Percentiles rank a stretch among this genome's conserved stretches.
Conservation (phyloP, 371 early-diverging fungal genomes). For the Mucor irregularis region DNA sequence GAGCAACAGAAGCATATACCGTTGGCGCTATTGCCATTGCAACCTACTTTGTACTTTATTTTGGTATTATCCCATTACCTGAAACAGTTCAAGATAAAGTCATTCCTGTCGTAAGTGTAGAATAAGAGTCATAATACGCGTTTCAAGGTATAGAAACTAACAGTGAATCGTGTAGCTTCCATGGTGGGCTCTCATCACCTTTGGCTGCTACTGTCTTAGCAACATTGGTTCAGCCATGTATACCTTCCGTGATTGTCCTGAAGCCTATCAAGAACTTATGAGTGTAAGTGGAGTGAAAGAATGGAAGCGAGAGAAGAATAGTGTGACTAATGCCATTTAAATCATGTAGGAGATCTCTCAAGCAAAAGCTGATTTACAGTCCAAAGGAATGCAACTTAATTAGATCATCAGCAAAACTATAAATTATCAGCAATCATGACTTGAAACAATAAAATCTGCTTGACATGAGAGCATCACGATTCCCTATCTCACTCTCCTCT, state of each 20-base stretch:
- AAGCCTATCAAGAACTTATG: constrained; percentile 80
- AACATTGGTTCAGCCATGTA: constrained; percentile 83
- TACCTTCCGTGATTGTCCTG: constrained; percentile 90
- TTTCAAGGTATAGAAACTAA: no score
- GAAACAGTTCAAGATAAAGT: constrained; percentile 57
- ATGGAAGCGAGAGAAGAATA: no score
- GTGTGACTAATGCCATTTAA: neutral
- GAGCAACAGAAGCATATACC: constrained; percentile 63
- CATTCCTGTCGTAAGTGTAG: constrained; percentile 55
- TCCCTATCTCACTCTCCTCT: no score
- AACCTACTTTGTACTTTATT: constrained; percentile 51
- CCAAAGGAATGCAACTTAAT: constrained; percentile 53
- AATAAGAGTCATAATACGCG: neutral
- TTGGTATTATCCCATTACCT: constrained; percentile 59
- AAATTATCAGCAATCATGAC: no score
- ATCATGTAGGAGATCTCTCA: constrained; percentile 60
- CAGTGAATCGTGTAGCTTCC: constrained; percentile 61
- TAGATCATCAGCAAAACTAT: no score
- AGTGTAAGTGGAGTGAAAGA: constrained; percentile 59
- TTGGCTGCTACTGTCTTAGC: constrained; percentile 84
- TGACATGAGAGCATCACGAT: no score
- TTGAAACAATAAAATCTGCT: no score
- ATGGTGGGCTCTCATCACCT: constrained; percentile 77
- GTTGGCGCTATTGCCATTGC: constrained; percentile 42
- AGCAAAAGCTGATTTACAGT: constrained; percentile 62